phyloP scores from a whole-genome alignment of 352 stramenopile genomes.

The Phytopythium delawarense region DNA sequence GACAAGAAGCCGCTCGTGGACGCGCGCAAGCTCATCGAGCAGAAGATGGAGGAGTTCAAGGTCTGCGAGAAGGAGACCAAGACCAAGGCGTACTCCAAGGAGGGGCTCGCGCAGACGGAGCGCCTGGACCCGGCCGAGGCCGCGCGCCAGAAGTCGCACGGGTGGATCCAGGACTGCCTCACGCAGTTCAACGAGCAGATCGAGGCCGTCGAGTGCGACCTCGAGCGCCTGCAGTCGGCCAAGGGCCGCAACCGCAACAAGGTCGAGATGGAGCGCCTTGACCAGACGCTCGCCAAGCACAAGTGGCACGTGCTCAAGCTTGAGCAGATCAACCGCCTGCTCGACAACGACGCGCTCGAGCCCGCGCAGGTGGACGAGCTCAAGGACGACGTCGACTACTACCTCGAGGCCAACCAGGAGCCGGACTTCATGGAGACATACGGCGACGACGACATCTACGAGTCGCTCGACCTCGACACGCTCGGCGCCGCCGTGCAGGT shows the following conservation, averaged over 20 bases:
- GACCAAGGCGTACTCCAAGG: conserved; percentile 99
- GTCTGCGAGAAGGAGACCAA: conserved; percentile 99
- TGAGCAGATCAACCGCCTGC: conserved; percentile 96
- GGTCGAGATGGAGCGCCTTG: conserved; percentile 87
- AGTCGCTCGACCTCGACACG: conserved; percentile 93
- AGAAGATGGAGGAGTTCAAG: conserved; percentile 99
- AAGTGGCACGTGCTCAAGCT: conserved; percentile 98
- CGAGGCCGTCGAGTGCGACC: conserved; percentile 74
- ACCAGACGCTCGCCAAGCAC: conserved; percentile 89
- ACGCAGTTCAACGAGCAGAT: conserved; percentile 89
- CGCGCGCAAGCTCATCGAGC: conserved; percentile 94
- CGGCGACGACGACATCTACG: conserved; percentile 93
- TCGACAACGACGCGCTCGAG: conserved; percentile 96
- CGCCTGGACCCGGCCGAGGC: conserved; percentile 89
- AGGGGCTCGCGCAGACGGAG: conserved; percentile 94
- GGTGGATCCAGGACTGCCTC: conserved; percentile 81
- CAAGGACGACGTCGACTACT: conserved; percentile 98
- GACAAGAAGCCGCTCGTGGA: conserved; percentile 92
- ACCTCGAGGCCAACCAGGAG: conserved; percentile 94
- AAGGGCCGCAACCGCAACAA: conserved; percentile 97
- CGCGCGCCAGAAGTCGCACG: conserved; percentile 70
- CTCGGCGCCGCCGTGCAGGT: conserved; percentile 73
- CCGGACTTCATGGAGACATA: conserved; percentile 92
- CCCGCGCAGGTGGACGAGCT: conserved; percentile 92
- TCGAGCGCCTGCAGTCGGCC: conserved; percentile 71